Evolutionary conservation across 176 grass and related monocot genomes (phyloP).

Genomic region (Cenchrus fungigraminus): DNA sequence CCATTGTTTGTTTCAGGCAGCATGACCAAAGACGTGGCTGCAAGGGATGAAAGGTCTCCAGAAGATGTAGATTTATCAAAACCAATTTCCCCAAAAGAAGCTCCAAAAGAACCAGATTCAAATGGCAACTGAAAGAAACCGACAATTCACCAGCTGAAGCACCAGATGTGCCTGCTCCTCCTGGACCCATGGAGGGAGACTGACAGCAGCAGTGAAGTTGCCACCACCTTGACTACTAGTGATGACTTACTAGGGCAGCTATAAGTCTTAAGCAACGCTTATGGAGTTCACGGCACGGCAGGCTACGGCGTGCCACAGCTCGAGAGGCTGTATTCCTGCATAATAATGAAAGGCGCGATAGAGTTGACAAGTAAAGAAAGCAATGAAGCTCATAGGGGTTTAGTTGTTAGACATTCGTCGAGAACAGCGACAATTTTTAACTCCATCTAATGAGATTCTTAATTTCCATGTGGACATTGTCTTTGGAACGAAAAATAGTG

Average conservation of each 20-base stretch:
- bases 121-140: slow-evolving; percentile 41
- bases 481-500: slow-evolving; percentile 40
- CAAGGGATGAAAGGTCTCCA: slow-evolving; percentile 46
- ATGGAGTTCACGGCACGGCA: slow-evolving; percentile 54
- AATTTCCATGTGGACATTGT: slow-evolving; percentile 53
- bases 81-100: slow-evolving; percentile 48
- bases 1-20: slow-evolving; percentile 46
- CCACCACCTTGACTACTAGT: neutral
- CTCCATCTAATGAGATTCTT: slow-evolving; percentile 51
- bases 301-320: slow-evolving; percentile 80
- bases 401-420: slow-evolving; percentile 86
- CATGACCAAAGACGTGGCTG: slow-evolving; percentile 52
- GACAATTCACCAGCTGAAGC: slow-evolving; percentile 43
- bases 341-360: slow-evolving; percentile 69
- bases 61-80: slow-evolving; percentile 67
- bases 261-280: slow-evolving; percentile 57
- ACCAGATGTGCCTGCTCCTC: slow-evolving; percentile 41
- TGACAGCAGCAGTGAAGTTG: slow-evolving; percentile 33
- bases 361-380: slow-evolving; percentile 57
- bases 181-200: slow-evolving; percentile 36
- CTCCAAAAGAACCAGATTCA: slow-evolving; percentile 52
- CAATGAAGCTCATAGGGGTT: slow-evolving; percentile 58
- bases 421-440: slow-evolving; percentile 88
- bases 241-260: slow-evolving; percentile 56
- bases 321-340: slow-evolving; percentile 76